Evolutionary conservation across 805 yeast genomes (phyloP).

Genomic region (Saturnispora saitoi): DNA sequence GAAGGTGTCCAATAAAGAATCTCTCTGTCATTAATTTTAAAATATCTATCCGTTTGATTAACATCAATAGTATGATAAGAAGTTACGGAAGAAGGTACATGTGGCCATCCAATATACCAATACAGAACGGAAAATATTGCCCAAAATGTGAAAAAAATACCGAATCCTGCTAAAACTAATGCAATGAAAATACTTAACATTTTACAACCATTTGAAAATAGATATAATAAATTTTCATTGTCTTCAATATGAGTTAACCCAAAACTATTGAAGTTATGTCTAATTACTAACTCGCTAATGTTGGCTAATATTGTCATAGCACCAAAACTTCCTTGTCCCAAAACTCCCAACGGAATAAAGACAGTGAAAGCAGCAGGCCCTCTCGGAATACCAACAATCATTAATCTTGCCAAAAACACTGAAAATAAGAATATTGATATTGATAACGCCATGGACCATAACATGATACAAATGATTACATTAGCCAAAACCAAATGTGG

Average conservation of each 20-base stretch:
- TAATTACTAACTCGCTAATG: conserved; percentile 13
- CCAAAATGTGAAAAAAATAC: conserved; percentile 32
- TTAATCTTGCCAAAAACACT: conserved; percentile 51
- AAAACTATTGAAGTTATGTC: conserved; percentile 1
- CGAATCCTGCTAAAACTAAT: conserved; percentile 26
- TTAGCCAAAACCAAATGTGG: conserved; percentile 39
- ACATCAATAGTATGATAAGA: conserved; percentile 18
- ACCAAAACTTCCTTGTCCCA: conserved; percentile 80
- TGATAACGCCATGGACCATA: conserved; percentile 61
- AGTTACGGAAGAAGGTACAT: conserved; percentile 1
- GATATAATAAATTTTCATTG: background rate
- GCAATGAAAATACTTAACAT: conserved; percentile 18
- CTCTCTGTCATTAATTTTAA: conserved; percentile 25
- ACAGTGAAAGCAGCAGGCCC: conserved; percentile 48
- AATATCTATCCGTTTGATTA: conserved; percentile 28
- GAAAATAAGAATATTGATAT: conserved; percentile 35
- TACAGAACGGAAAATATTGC: conserved; percentile 9
- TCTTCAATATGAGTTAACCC: background rate
- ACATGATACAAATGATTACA: conserved; percentile 42
- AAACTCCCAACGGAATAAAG: conserved; percentile 73
- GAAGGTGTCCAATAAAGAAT: conserved; percentile 34
- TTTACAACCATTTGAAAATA: background rate
- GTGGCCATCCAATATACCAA: conserved; percentile 15
- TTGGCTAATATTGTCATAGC: conserved; percentile 30
- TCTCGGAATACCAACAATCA: conserved; percentile 51